A percentile compares a stretch with the other conserved stretches of the same genome.
phyloP scores from a whole-genome alignment of 2,329 filamentous ascomycete genomes.

The Chaetomiaceae sp. region DNA sequence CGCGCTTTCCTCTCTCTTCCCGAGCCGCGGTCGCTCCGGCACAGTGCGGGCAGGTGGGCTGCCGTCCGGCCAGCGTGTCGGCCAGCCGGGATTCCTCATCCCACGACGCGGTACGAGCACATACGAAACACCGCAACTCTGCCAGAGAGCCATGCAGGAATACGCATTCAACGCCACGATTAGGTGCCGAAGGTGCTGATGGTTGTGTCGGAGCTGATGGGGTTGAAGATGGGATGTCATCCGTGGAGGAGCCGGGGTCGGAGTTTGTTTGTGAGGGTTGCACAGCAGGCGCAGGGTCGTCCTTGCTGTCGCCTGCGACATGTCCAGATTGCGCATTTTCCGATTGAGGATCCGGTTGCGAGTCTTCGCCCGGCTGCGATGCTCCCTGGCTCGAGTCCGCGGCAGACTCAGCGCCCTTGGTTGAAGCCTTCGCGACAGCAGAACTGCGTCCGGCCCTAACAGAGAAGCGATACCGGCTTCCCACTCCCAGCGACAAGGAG shows the following conservation, averaged over 20 bases:
- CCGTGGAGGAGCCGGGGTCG: background rate
- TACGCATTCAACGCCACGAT: slow-evolving; percentile 58
- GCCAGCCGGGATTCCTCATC: slow-evolving; percentile 51
- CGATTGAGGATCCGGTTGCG: background rate
- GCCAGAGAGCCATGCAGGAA: slow-evolving; percentile 67
- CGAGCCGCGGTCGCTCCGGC: slow-evolving; percentile 57
- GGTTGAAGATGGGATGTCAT: slow-evolving; percentile 7
- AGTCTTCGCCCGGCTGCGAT: slow-evolving; percentile 9
- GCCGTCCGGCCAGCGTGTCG: slow-evolving; percentile 57
- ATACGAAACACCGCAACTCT: slow-evolving; percentile 59
- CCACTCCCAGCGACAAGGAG: slow-evolving; percentile 56
- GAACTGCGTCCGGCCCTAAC: slow-evolving; percentile 25
- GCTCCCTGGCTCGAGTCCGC: background rate
- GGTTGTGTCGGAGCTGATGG: slow-evolving; percentile 6
- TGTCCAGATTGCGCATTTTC: background rate
- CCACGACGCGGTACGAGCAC: slow-evolving; percentile 54
- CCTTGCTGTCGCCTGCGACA: background rate
- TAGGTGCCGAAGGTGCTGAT: slow-evolving; percentile 24
- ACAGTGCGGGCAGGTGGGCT: slow-evolving; percentile 64
- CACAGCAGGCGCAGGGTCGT: background rate
- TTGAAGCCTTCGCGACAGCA: slow-evolving; percentile 7
- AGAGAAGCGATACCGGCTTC: slow-evolving; percentile 56
- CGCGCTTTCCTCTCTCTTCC: slow-evolving; percentile 61
- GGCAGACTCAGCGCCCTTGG: slow-evolving; percentile 11
- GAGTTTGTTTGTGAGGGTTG: slow-evolving; percentile 1